These are phyloP conservation scores for Coemansia sp. DNA, from an alignment of 192 early-diverging fungal genomes.

Conservation along the genomic window DNA sequence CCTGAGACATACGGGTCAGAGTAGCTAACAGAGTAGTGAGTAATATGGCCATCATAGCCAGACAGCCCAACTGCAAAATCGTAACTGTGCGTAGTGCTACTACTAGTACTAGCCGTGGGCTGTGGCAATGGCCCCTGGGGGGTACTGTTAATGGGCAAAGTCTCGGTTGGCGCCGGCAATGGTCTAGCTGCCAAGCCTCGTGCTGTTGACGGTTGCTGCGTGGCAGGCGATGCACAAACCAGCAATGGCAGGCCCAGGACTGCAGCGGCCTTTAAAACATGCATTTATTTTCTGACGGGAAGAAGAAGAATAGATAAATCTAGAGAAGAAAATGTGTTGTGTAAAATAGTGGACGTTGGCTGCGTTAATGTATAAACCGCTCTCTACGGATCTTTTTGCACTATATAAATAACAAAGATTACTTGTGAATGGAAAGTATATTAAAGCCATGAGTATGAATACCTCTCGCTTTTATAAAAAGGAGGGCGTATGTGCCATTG, in stretches of 20 bases:
- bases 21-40: conserved; percentile 50
- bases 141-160: neutral
- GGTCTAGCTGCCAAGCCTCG: neutral
- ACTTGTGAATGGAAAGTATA: neutral
- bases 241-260: neutral
- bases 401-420: neutral
- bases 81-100: conserved; percentile 18
- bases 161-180: neutral
- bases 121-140: neutral
- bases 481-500: neutral
- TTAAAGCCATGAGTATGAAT: neutral
- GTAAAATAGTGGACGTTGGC: neutral
- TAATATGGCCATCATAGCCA: conserved; percentile 36
- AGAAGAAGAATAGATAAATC: neutral
- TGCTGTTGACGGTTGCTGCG: neutral
- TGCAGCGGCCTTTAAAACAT: neutral
- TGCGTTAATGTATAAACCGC: neutral
- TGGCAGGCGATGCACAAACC: neutral
- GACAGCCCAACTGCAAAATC: conserved; percentile 41
- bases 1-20: conserved; percentile 48
- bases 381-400: neutral
- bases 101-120: neutral
- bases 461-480: neutral
- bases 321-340: neutral
- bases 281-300: neutral